Evolutionary conservation across 768 basidiomycete species (phyloP).

Genomic region (Tylopilus sp.): DNA sequence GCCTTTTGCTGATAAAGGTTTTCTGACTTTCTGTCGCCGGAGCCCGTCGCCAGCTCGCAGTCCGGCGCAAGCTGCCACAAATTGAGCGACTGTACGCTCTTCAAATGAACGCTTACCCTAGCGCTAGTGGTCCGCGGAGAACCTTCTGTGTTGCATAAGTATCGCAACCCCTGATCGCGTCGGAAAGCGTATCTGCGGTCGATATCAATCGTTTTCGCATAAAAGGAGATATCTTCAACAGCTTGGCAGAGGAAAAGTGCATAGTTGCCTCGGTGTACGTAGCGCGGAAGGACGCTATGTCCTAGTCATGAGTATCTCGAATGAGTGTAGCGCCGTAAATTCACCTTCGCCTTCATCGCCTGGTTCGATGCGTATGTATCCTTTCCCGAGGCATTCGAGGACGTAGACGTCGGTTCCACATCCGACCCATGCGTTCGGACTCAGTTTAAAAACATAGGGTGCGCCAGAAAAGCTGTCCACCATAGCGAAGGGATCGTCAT

Average conservation of each 20-base stretch:
- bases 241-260: conserved; percentile 41
- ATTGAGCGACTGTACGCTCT: conserved; percentile 5
- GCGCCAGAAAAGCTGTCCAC: conserved; percentile 47
- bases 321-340: neutral
- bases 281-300: conserved; percentile 42
- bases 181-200: conserved; percentile 49
- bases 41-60: conserved; percentile 61
- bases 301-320: conserved; percentile 4
- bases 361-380: conserved; percentile 62
- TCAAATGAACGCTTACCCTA: conserved; percentile 41
- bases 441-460: conserved; percentile 53
- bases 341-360: conserved; percentile 35
- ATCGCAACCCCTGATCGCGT: conserved; percentile 67
- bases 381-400: conserved; percentile 69
- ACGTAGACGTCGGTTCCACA: conserved; percentile 71
- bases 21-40: conserved; percentile 64
- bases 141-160: conserved; percentile 59
- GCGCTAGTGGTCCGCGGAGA: conserved; percentile 43
- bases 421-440: conserved; percentile 71
- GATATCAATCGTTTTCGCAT: conserved; percentile 50
- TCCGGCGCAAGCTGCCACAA: conserved; percentile 49
- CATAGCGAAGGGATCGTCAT: conserved; percentile 69
- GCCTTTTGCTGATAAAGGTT: conserved; percentile 50
- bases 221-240: conserved; percentile 51
- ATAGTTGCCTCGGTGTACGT: conserved; percentile 52